These are phyloP conservation scores for Fusarium cicatricum DNA, from an alignment of 2,329 filamentous ascomycete genomes.

Conservation along the genomic window DNA sequence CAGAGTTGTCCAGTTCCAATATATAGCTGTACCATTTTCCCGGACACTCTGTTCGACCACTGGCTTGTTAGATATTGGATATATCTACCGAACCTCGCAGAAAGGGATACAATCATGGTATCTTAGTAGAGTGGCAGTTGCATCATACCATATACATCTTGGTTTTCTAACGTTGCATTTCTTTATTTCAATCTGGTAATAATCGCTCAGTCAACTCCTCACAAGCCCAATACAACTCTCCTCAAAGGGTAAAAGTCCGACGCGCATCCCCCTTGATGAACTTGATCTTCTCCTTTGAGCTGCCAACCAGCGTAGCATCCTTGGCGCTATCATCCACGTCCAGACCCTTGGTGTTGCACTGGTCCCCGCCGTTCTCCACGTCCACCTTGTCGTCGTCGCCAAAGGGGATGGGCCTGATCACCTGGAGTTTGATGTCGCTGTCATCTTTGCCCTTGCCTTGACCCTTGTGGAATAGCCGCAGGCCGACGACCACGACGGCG, in stretches of 20 bases:
- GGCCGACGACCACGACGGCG: conserved; percentile 67
- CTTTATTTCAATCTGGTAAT: too few relatives aligned
- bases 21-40: too few relatives aligned
- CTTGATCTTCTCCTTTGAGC: conserved; percentile 45
- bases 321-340: conserved; percentile 58
- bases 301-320: conserved; percentile 53
- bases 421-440: conserved; percentile 50
- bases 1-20: too few relatives aligned
- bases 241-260: conserved; percentile 4
- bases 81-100: too few relatives aligned
- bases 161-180: too few relatives aligned
- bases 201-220: too few relatives aligned
- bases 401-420: conserved; percentile 51
- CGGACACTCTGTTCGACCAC: too few relatives aligned
- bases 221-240: not conserved
- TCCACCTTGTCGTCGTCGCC: conserved; percentile 37
- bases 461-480: conserved; percentile 67
- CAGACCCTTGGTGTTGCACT: conserved; percentile 46
- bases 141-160: too few relatives aligned
- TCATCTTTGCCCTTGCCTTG: conserved; percentile 43
- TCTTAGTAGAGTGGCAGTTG: too few relatives aligned
- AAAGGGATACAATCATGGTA: too few relatives aligned
- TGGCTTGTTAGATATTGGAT: too few relatives aligned
- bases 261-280: conserved; percentile 46
- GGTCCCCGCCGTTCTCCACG: conserved; percentile 32